A percentile compares a stretch with the other conserved stretches of the same genome.
Conservation (phyloP, 352 stramenopile species). For the Pythium aphanidermatum region DNA sequence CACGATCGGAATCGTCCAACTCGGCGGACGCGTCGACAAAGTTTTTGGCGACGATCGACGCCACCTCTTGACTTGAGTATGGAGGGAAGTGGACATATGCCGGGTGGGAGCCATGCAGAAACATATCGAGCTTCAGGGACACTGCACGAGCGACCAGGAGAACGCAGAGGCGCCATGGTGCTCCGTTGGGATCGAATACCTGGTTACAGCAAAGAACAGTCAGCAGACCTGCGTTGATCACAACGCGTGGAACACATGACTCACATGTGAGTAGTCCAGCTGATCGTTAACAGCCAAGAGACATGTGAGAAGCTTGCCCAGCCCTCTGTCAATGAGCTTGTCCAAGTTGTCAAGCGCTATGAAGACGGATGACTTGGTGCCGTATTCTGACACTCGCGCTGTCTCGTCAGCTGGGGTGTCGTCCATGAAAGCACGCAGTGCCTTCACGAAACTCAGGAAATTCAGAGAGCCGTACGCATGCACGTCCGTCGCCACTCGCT, state of each 20-base stretch:
- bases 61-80: constrained; percentile 20
- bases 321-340: constrained; percentile 48
- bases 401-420: background rate
- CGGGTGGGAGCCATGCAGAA: constrained; percentile 15
- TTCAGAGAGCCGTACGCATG: constrained; percentile 44
- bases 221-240: too few species aligned
- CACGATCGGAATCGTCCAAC: too few species aligned
- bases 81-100: constrained; percentile 19
- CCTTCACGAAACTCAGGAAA: constrained; percentile 66
- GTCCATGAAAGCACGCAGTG: constrained; percentile 45
- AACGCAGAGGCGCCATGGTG: constrained; percentile 53
- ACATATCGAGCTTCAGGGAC: constrained; percentile 54
- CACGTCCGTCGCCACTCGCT: background rate
- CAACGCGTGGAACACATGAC: too few species aligned
- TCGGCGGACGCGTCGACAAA: constrained; percentile 1
- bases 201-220: background rate
- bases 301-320: constrained; percentile 52
- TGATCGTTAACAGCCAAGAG: constrained; percentile 69
- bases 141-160: constrained; percentile 61
- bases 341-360: constrained; percentile 66
- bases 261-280: constrained; percentile 48
- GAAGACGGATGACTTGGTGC: constrained; percentile 33
- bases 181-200: constrained; percentile 18
- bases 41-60: constrained; percentile 14
- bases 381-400: background rate